Percentiles rank a stretch among this genome's conserved stretches.
Conservation (phyloP, 208 protist species). For the Entamoeba moshkovskii region DNA sequence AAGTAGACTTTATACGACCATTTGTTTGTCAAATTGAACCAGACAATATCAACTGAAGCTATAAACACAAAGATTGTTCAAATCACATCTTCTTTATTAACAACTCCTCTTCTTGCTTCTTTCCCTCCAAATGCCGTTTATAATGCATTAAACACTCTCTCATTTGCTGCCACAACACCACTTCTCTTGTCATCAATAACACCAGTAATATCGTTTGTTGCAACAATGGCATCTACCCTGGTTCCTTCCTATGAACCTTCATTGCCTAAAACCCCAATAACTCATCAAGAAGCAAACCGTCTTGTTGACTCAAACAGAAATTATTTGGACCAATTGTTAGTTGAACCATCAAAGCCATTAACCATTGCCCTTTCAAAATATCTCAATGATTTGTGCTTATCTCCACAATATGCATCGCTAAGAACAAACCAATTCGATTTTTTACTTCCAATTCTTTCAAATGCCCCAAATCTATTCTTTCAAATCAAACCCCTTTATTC, state of each 20-base stretch:
- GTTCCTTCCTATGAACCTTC: neutral
- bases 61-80: neutral
- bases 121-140: neutral
- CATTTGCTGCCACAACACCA: neutral
- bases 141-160: neutral
- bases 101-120: neutral
- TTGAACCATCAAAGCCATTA: neutral
- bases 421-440: neutral
- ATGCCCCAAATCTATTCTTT: neutral
- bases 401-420: neutral
- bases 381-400: neutral
- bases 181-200: neutral
- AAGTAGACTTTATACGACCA: neutral
- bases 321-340: neutral
- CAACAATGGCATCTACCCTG: neutral
- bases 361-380: neutral
- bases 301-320: neutral
- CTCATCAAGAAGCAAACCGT: neutral
- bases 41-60: neutral
- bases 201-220: neutral
- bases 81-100: neutral
- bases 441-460: neutral
- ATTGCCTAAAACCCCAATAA: neutral
- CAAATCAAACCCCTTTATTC: neutral
- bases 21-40: neutral